Evolutionary conservation across 345 rosid species (phyloP), one percentile per base, ranked within the genome.

Genomic region (Physaria fendleri): DNA sequence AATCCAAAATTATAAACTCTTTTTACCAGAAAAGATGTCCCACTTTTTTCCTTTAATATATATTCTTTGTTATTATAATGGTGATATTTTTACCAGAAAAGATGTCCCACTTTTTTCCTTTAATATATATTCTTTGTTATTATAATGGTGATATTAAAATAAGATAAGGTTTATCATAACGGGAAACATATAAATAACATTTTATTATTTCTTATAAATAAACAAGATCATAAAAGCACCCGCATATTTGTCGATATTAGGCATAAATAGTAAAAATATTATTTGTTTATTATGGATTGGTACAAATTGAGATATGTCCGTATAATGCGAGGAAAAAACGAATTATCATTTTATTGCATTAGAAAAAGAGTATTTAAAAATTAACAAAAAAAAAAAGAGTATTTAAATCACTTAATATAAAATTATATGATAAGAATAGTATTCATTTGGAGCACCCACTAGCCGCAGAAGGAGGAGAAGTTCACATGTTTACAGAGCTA

Each of bases 401-500:
- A 49, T 27, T 30, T 30, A 6, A 15, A 10, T 52, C 8, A 52
- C 9, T 23, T 34, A 24, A 44, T 30, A n/a, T n/a, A n/a, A n/a
- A n/a, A n/a, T n/a, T n/a, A n/a, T 48, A 23, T 33, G 32, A 68
- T 42, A 50, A 59, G 5, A 67, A 54, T 45, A 69, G 23, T 28
- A 38, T 15, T 46, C 68, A 51, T 62, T 55, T 70, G 69, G 64
- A 62, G 64, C 51, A 62, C 71, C 75, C 75, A 71, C 71, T 71
- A 44, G 75, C 75, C 71, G 75, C 66, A 71, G 58, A 71, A 71
- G 56, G 55, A 71, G 75, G 75, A 71, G 71, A 35, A 34, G 30
- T 64, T 58, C 71, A 71, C 75, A 64, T 71, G 75, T 58, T 49
- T 57, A 71, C 71, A 64, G 66, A 64, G 75, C 61, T 57, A 58